Base-by-base conservation (phyloP, 139 green algal genomes). In the Desmodesmus armatus region DNA sequence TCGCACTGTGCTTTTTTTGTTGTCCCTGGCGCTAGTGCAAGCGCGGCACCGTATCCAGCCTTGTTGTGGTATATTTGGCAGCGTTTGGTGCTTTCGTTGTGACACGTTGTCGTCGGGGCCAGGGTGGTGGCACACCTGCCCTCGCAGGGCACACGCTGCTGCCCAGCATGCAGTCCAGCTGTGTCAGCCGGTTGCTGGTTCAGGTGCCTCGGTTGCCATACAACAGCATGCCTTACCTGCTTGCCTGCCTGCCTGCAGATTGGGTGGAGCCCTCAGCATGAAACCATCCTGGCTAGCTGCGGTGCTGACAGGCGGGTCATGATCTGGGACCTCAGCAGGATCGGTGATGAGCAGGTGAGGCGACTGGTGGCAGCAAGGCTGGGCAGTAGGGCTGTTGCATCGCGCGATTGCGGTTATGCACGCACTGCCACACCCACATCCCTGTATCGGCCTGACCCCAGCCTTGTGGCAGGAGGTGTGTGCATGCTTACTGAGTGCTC, bases 291-390 rank as follows among this genome's bases (percentile, higher is more conserved):
- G 44, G 92, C 95, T 2, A 98, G 94, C 23, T 98, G 95, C 79
- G 97, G 96, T 1, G 97, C 97, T 1, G 97, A 99, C 87, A 86
- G 97, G 19, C 92, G 98, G 5, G 89, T 99, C 41, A 98, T 99
- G 94, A 91, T 99, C 21, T 99, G 97, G 97, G 97, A 99, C 90
- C 89, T 99, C 15, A 96, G 91, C 39, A 90, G 94, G 55, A 99
- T 99, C 76, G 97, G 97, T 7, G 97, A 98, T 39, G 96, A 99
- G 88, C 97, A 97, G 93, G 93, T 96, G 79, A 6, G 78, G 21
- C 1, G 5, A 0, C 25, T 69, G 15, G 17, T 67, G 23, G 17
- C 7, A 39, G 62, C 11, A 39, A 39, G 3, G 62, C 4, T 25
- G 9, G 4, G 6, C 5, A 25, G 31, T 9, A 3, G 29, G 6